A percentile compares a stretch with the other conserved stretches of the same genome.
Evolutionary conservation across 1,139 yeast genomes (phyloP).

Genomic region (Geotrichum aggregatum): DNA sequence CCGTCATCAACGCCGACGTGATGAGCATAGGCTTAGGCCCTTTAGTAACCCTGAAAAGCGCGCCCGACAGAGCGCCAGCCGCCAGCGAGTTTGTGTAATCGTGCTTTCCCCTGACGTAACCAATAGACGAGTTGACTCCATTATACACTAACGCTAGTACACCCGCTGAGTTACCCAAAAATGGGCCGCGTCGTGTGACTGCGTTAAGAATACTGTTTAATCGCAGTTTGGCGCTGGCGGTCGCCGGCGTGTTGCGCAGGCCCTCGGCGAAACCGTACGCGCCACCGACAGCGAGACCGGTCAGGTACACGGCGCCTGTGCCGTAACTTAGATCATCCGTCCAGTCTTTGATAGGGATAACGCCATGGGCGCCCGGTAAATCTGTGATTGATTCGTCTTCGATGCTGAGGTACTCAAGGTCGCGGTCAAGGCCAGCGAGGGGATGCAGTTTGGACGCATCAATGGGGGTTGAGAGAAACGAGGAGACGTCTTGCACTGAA

Average conservation of each 20-base stretch:
- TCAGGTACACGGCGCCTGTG: conserved; percentile 86
- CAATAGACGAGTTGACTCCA: conserved; percentile 74
- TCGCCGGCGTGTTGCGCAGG: conserved; percentile 64
- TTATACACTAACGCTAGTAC: conserved; percentile 87
- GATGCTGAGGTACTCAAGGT: conserved; percentile 82
- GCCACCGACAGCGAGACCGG: conserved; percentile 84
- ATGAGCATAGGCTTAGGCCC: conserved; percentile 86
- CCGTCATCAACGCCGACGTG: conserved; percentile 79
- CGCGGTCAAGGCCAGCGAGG: conserved; percentile 80
- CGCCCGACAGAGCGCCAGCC: conserved; percentile 92
- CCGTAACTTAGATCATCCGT: conserved; percentile 96
- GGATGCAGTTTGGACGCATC: conserved; percentile 84
- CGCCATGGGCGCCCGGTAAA: conserved; percentile 82
- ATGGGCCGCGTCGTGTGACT: conserved; percentile 93
- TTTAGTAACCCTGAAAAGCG: conserved; percentile 77
- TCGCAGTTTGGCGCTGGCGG: conserved; percentile 71
- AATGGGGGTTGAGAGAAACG: conserved; percentile 59
- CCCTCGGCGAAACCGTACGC: conserved; percentile 86
- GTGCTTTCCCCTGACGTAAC: conserved; percentile 76
- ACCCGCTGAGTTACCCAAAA: conserved; percentile 91
- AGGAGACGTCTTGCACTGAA: conserved; percentile 60
- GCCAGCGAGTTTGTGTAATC: conserved; percentile 78
- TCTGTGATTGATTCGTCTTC: conserved; percentile 75
- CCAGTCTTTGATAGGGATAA: conserved; percentile 95
- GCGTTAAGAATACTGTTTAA: conserved; percentile 87